These are phyloP conservation scores for Alternaria postmessia DNA, from an alignment of 2,329 filamentous ascomycete genomes.

Conservation along the genomic window DNA sequence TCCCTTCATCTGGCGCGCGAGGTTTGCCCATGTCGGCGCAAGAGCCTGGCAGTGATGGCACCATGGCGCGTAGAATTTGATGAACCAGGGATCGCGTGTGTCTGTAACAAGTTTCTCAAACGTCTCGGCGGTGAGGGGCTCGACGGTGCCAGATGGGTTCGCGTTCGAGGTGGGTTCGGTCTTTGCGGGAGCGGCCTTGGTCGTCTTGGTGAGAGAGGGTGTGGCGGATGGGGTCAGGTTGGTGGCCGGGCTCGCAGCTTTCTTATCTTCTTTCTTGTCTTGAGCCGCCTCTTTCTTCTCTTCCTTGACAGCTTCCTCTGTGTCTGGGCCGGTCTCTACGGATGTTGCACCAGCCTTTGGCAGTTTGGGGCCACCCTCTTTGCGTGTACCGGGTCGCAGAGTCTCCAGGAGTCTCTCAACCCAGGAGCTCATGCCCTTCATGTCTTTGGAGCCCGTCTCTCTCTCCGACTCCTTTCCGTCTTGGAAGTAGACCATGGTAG, in stretches of 20 bases:
- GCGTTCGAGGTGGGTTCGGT: conserved; percentile 50
- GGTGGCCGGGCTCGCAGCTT: conserved; percentile 5
- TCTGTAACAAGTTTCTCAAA: conserved; percentile 88
- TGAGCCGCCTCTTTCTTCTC: conserved; percentile 36
- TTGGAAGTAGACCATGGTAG: conserved; percentile 81
- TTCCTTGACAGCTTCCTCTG: conserved; percentile 47
- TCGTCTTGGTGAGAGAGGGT: conserved; percentile 35
- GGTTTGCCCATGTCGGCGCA: conserved; percentile 86
- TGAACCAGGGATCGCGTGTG: conserved; percentile 92
- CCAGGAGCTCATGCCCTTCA: conserved; percentile 71
- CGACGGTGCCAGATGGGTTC: conserved; percentile 79
- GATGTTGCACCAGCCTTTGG: conserved; percentile 73
- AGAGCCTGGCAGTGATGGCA: conserved; percentile 94
- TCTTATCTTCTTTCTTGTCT: conserved; percentile 19
- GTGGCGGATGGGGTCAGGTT: conserved; percentile 13
- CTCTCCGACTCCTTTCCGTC: conserved; percentile 73
- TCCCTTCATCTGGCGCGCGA: conserved; percentile 90
- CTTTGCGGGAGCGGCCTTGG: conserved; percentile 34
- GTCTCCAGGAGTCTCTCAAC: conserved; percentile 80
- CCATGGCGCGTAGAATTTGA: conserved; percentile 99
- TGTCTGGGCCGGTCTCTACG: conserved; percentile 54
- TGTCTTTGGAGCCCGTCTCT: conserved; percentile 71
- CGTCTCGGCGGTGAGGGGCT: conserved; percentile 79
- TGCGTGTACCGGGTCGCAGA: conserved; percentile 81
- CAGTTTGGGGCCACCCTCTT: conserved; percentile 69